Evolutionary conservation across 2,329 filamentous ascomycete genomes (phyloP).

Genomic region (Monosporascus sp.): DNA sequence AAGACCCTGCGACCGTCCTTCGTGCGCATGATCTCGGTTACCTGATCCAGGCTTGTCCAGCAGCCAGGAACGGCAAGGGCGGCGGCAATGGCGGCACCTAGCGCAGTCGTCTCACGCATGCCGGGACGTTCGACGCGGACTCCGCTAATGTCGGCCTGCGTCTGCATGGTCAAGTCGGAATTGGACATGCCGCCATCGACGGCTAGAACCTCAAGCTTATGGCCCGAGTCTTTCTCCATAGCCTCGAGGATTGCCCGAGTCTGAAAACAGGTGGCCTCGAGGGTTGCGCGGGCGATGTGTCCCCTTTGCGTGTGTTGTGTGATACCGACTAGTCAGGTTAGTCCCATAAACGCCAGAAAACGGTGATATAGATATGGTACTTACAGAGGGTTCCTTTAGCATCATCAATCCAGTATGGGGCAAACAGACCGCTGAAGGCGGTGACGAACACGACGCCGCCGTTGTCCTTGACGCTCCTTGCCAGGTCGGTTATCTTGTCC

Average conservation of each 20-base stretch:
- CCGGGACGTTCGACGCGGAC: conserved; percentile 78
- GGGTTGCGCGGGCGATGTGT: conserved; percentile 81
- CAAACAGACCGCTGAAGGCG: conserved; percentile 85
- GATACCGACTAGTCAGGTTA: conserved; percentile 56
- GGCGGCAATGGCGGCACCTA: conserved; percentile 84
- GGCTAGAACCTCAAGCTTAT: conserved; percentile 67
- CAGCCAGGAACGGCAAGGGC: conserved; percentile 71
- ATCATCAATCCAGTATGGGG: conserved; percentile 92
- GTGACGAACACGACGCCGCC: conserved; percentile 85
- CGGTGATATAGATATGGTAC: conserved; percentile 19
- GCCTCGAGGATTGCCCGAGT: conserved; percentile 87
- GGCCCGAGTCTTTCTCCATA: conserved; percentile 81
- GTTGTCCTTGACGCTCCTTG: conserved; percentile 57
- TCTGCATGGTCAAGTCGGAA: conserved; percentile 86
- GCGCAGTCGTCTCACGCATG: conserved; percentile 86
- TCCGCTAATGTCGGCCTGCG: conserved; percentile 77
- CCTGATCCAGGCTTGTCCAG: conserved; percentile 69
- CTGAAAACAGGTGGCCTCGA: conserved; percentile 89
- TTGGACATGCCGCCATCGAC: conserved; percentile 90
- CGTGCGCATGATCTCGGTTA: conserved; percentile 62
- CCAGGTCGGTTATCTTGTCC: conserved; percentile 44
- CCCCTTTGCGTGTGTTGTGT: conserved; percentile 80
- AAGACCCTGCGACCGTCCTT: conserved; percentile 65
- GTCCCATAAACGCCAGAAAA: background rate
- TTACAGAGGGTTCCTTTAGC: conserved; percentile 79